Conservation (phyloP, 2,329 filamentous ascomycete genomes). For the Chalara sp. region DNA sequence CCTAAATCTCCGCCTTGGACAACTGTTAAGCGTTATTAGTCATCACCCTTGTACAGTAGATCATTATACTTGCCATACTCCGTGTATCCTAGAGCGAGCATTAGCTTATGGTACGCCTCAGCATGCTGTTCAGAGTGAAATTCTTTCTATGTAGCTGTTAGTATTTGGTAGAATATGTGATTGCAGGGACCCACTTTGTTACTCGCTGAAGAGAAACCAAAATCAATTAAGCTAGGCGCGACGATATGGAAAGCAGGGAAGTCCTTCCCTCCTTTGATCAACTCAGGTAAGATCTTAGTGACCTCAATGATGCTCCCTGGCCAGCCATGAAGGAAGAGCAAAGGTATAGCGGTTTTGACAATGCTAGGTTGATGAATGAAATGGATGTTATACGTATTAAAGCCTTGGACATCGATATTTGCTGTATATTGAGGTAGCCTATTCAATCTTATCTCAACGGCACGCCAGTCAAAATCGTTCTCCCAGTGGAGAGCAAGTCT, state of each 20-base stretch:
- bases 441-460: conserved; percentile 51
- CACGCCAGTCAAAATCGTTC: conserved; percentile 55
- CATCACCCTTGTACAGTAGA: neutral
- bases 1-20: conserved; percentile 31
- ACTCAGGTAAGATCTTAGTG: conserved; percentile 24
- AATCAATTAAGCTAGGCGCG: conserved; percentile 48
- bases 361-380: conserved; percentile 52
- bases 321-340: conserved; percentile 63
- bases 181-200: conserved; percentile 6
- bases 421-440: conserved; percentile 50
- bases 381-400: conserved; percentile 52
- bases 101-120: conserved; percentile 58
- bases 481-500: conserved; percentile 32
- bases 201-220: conserved; percentile 36
- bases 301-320: conserved; percentile 64
- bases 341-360: conserved; percentile 47
- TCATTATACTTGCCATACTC: conserved; percentile 35
- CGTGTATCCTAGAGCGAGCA: conserved; percentile 59
- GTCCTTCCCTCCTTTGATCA: neutral
- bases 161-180: neutral
- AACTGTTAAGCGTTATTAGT: neutral
- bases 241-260: conserved; percentile 31
- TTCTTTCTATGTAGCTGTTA: neutral
- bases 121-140: conserved; percentile 49
- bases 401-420: conserved; percentile 45